Conservation (phyloP, 208 protist species). For the Leishmania mexicana region DNA sequence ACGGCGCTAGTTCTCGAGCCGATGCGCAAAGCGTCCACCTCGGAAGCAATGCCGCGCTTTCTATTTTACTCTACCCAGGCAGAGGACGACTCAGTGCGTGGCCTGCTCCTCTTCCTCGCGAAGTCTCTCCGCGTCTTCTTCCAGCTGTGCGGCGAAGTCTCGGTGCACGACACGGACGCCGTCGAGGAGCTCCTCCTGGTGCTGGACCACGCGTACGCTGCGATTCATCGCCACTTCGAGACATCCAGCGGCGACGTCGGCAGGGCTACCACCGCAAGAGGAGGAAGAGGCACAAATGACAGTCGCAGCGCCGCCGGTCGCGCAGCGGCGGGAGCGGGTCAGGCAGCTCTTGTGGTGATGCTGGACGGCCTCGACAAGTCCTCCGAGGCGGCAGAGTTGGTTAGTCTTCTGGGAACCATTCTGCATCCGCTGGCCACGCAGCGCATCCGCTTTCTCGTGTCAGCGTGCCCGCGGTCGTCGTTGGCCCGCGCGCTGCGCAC, state of each 20-base stretch:
- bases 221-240: conserved; percentile 36
- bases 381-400: conserved; percentile 46
- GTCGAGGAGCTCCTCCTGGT: conserved; percentile 50
- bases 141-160: conserved; percentile 55
- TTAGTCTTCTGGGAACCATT: conserved; percentile 54
- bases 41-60: conserved; percentile 19
- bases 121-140: conserved; percentile 41
- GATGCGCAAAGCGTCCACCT: conserved; percentile 2
- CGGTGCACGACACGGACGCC: conserved; percentile 51
- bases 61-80: conserved; percentile 75
- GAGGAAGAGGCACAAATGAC: not conserved
- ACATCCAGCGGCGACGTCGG: not conserved
- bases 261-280: not conserved
- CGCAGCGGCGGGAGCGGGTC: not conserved
- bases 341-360: conserved; percentile 41
- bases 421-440: conserved; percentile 38
- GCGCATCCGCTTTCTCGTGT: conserved; percentile 68
- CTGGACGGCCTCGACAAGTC: conserved; percentile 77
- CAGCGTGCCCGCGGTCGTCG: conserved; percentile 28
- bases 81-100: conserved; percentile 52
- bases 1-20: conserved; percentile 35
- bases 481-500: conserved; percentile 48
- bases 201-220: conserved; percentile 56
- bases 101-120: conserved; percentile 60
- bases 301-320: not conserved